phyloP scores from a whole-genome alignment of 257 asterid species.

The Petunia secreta region DNA sequence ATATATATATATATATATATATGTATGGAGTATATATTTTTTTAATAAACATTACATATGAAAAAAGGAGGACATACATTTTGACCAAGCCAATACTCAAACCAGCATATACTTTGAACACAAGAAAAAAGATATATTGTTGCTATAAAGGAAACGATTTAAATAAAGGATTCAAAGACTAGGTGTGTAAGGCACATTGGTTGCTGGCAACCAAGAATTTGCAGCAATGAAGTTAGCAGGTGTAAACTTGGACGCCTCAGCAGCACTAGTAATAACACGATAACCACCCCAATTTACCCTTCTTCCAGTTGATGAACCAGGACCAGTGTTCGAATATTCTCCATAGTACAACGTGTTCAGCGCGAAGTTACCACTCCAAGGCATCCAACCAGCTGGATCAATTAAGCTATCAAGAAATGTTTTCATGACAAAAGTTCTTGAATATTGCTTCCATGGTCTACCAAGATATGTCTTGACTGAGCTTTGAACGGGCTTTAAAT shows the following conservation, averaged over 20 bases:
- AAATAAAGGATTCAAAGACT: conserved; percentile 44
- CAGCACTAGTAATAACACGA: conserved; percentile 64
- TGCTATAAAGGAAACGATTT: too few species aligned
- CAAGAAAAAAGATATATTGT: too few species aligned
- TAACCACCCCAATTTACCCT: conserved; percentile 87
- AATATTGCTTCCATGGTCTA: conserved; percentile 81
- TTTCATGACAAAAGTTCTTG: conserved; percentile 74
- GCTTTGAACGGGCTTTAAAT: conserved; percentile 49
- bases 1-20: too few species aligned
- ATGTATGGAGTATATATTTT: too few species aligned
- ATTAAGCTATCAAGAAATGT: conserved; percentile 60
- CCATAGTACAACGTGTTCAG: conserved; percentile 71
- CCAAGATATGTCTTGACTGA: conserved; percentile 81
- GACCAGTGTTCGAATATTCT: conserved; percentile 82
- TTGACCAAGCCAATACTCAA: too few species aligned
- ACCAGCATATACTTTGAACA: too few species aligned
- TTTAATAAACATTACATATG: too few species aligned
- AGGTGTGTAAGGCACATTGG: conserved; percentile 73
- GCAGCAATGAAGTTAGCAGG: conserved; percentile 74
- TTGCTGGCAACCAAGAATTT: conserved; percentile 68
- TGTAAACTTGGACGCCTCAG: conserved; percentile 66
- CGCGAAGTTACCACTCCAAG: conserved; percentile 88
- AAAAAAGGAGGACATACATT: too few species aligned
- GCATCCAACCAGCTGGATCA: conserved; percentile 79
- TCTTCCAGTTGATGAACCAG: conserved; percentile 66